These are phyloP conservation scores for Chaetomidium leptoderma DNA, from an alignment of 495 filamentous ascomycete genomes.

Conservation along the genomic window DNA sequence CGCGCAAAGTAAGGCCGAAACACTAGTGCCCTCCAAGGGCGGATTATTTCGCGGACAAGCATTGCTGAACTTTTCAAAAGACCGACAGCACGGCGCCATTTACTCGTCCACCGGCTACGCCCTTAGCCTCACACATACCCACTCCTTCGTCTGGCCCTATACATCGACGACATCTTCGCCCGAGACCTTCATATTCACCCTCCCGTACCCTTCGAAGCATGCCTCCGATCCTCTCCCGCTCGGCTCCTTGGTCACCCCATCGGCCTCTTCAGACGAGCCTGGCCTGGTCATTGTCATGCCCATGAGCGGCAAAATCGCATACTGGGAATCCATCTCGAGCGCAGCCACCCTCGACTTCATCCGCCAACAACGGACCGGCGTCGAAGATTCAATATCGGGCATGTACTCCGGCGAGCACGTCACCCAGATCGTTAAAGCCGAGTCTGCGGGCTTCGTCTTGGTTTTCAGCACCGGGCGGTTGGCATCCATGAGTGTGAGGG, in stretches of 20 bases:
- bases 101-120: conserved; percentile 66
- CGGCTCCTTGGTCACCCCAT: conserved; percentile 71
- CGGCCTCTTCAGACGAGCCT: conserved; percentile 66
- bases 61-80: conserved; percentile 33
- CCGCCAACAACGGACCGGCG: conserved; percentile 68
- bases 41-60: conserved; percentile 4
- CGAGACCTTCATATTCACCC: conserved; percentile 68
- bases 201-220: conserved; percentile 67
- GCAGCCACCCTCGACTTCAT: conserved; percentile 71
- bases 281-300: conserved; percentile 83
- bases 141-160: conserved; percentile 89
- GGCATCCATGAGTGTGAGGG: conserved; percentile 77
- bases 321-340: conserved; percentile 90
- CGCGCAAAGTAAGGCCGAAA: conserved; percentile 50
- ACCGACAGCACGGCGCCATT: conserved; percentile 58
- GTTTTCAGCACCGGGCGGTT: conserved; percentile 78
- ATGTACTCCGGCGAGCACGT: conserved; percentile 75
- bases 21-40: conserved; percentile 29
- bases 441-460: conserved; percentile 77
- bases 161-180: conserved; percentile 56
- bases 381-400: conserved; percentile 66
- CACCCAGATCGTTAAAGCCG: conserved; percentile 70
- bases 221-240: conserved; percentile 65
- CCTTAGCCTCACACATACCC: conserved; percentile 68
- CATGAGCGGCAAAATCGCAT: conserved; percentile 74